phyloP scores from a whole-genome alignment of 495 filamentous ascomycete genomes.

The Jackrogersella minutella region DNA sequence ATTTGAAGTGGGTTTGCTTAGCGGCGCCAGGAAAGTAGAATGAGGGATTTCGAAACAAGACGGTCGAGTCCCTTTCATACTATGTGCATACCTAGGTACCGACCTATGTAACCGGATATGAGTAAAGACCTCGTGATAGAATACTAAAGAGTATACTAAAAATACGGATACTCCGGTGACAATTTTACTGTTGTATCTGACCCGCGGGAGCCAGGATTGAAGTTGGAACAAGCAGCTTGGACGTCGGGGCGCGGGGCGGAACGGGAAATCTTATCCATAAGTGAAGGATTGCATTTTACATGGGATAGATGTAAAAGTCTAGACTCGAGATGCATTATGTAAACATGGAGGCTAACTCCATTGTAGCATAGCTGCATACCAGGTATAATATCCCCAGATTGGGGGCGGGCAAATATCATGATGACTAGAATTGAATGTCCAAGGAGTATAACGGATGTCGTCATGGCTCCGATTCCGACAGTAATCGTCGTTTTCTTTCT shows the following conservation, averaged over 20 bases:
- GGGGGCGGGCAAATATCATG: neutral
- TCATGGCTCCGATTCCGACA: neutral
- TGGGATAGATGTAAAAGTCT: too few species aligned
- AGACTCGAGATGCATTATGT: neutral
- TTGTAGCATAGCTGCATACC: neutral
- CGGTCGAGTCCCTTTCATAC: neutral
- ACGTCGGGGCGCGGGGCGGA: neutral
- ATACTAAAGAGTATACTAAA: neutral
- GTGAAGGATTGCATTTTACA: too few species aligned
- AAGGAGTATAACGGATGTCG: neutral
- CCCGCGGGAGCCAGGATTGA: neutral
- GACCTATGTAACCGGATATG: neutral
- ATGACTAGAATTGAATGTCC: neutral
- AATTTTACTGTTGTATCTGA: neutral
- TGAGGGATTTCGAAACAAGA: neutral
- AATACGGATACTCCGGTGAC: neutral
- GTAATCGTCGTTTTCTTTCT: neutral
- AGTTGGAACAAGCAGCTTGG: neutral
- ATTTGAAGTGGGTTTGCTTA: neutral
- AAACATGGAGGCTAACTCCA: neutral
- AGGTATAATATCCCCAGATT: neutral
- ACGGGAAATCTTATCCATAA: neutral
- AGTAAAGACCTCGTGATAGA: slow-evolving; percentile 7
- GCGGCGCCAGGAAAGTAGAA: neutral
- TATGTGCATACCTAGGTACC: too few species aligned